phyloP scores from a whole-genome alignment of 345 rosid species.

The Leavenworthia alabamica region DNA sequence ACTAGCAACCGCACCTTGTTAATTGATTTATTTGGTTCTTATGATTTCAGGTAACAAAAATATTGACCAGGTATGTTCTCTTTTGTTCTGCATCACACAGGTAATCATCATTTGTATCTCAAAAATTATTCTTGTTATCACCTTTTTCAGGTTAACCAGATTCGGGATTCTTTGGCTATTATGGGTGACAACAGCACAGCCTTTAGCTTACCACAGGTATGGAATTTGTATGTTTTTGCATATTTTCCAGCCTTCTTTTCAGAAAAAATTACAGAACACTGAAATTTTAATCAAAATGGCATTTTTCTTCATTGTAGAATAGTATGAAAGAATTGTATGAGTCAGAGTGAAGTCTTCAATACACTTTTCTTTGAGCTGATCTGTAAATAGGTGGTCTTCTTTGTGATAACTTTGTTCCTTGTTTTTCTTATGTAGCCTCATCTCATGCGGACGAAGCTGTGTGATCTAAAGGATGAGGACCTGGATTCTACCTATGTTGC shows the following conservation, averaged over 20 bases:
- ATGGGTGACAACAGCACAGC: constrained; percentile 99
- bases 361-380: not conserved
- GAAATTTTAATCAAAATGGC: not conserved
- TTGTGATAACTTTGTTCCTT: constrained; percentile 25
- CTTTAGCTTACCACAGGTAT: constrained; percentile 95
- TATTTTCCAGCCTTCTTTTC: not conserved
- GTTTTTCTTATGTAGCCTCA: constrained; percentile 56
- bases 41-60: constrained; percentile 79
- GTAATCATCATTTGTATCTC: constrained; percentile 15
- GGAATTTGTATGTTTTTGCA: constrained; percentile 17
- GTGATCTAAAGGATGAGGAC: constrained; percentile 89
- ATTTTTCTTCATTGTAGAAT: not conserved
- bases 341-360: not conserved
- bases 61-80: constrained; percentile 63
- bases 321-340: not conserved
- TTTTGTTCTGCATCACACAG: not conserved
- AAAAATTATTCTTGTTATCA: constrained; percentile 12
- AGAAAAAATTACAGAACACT: not conserved
- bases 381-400: not conserved
- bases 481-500: constrained; percentile 77
- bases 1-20: not conserved
- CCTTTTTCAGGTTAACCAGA: constrained; percentile 71
- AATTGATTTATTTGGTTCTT: constrained; percentile 30
- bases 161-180: constrained; percentile 82
- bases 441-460: constrained; percentile 90